Percentiles rank a stretch among this genome's conserved stretches.
Evolutionary conservation across 1,284 basidiomycete species (phyloP).

Genomic region (Ceratobasidium sp.): DNA sequence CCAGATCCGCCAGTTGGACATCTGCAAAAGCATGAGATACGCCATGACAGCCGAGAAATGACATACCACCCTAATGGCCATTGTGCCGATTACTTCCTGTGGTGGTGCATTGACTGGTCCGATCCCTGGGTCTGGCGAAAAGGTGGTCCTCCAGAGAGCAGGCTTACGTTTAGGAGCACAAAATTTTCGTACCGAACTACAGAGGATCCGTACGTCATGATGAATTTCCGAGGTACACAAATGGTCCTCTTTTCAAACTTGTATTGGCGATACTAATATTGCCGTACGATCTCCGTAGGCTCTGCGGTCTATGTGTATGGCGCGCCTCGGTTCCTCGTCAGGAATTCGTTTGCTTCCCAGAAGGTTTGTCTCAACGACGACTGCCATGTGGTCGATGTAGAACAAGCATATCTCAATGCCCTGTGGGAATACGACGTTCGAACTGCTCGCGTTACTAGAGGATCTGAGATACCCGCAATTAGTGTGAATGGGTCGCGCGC

Average conservation of each 20-base stretch:
- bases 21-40: background rate
- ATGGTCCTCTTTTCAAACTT: background rate
- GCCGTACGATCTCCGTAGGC: background rate
- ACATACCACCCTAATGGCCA: slow-evolving; percentile 2
- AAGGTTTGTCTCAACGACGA: slow-evolving; percentile 13
- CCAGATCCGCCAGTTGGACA: background rate
- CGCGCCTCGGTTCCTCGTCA: slow-evolving; percentile 6
- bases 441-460: no score
- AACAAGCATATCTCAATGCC: slow-evolving; percentile 30
- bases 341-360: background rate
- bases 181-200: background rate
- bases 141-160: background rate
- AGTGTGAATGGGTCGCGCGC: no score
- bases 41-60: background rate
- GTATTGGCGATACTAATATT: background rate
- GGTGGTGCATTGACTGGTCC: slow-evolving; percentile 19
- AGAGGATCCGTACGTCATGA: background rate
- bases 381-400: slow-evolving; percentile 20
- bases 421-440: background rate
- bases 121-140: slow-evolving; percentile 28
- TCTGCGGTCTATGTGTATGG: slow-evolving; percentile 22
- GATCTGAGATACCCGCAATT: no score
- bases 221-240: slow-evolving; percentile 18
- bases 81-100: background rate
- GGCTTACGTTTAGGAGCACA: background rate